Evolutionary conservation across 192 early-diverging fungal genomes (phyloP).

Genomic region (Backusella psychrophila): DNA sequence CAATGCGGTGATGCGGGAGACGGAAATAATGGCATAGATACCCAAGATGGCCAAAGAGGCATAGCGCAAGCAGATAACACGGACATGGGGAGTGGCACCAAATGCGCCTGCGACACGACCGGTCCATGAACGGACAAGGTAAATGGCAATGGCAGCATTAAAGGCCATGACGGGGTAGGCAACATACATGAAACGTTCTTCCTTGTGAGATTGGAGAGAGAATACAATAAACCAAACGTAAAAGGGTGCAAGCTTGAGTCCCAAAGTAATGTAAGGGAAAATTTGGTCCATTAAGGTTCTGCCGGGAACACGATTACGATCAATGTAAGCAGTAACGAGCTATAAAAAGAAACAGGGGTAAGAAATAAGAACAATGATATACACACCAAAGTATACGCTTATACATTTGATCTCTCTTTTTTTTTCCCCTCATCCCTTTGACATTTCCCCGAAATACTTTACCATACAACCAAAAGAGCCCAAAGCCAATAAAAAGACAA

Average conservation of each 20-base stretch:
- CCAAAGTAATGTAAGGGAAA: constrained; percentile 44
- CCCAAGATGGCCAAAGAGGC: constrained; percentile 45
- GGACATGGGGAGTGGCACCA: constrained; percentile 23
- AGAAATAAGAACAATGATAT: not conserved
- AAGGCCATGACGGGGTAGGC: constrained; percentile 87
- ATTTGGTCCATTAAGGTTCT: constrained; percentile 16
- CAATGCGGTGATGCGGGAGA: constrained; percentile 71
- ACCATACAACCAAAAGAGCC: constrained; percentile 59
- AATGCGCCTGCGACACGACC: constrained; percentile 30
- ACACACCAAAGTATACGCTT: not conserved
- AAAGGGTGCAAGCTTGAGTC: constrained; percentile 64
- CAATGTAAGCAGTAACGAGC: constrained; percentile 42
- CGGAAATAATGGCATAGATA: constrained; percentile 49
- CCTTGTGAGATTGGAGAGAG: constrained; percentile 92
- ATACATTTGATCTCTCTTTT: not conserved
- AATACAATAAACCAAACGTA: constrained; percentile 79
- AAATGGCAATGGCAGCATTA: constrained; percentile 68
- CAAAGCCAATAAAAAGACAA: constrained; percentile 75
- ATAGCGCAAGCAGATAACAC: constrained; percentile 13
- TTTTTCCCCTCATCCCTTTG: not conserved
- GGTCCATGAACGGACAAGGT: constrained; percentile 47
- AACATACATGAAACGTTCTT: constrained; percentile 93
- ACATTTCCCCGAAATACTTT: constrained; percentile 11
- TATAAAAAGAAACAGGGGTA: constrained; percentile 8
- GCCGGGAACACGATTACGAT: constrained; percentile 42